Conservation (phyloP, 352 stramenopile genomes). For the Pythium rishiriense region DNA sequence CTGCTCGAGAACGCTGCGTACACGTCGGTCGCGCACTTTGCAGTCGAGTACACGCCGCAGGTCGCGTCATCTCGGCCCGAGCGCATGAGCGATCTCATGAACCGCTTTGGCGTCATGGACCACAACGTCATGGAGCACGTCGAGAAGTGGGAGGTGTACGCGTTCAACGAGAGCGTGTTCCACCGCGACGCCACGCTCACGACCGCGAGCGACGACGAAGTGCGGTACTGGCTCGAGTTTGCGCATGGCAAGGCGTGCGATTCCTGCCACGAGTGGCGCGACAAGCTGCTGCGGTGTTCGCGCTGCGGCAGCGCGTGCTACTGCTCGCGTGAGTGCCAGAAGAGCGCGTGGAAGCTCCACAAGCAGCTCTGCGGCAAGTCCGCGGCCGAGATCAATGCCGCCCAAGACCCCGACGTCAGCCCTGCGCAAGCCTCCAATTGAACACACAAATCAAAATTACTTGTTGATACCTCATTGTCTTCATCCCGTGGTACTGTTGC, state of each 20-base stretch:
- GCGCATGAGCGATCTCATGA: slow-evolving; percentile 63
- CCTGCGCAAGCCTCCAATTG: not conserved
- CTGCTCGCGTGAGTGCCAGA: slow-evolving; percentile 84
- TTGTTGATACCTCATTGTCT: not conserved
- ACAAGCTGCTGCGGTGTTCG: slow-evolving; percentile 63
- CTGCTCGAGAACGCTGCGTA: slow-evolving; percentile 47
- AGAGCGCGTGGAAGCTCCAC: slow-evolving; percentile 73
- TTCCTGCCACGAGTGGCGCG: slow-evolving; percentile 49
- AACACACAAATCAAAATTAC: not conserved
- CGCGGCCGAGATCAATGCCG: slow-evolving; percentile 41
- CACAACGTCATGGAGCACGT: slow-evolving; percentile 83
- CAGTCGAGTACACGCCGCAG: slow-evolving; percentile 69
- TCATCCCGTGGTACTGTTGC: too few species aligned
- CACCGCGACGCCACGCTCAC: slow-evolving; percentile 43
- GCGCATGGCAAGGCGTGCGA: slow-evolving; percentile 68
- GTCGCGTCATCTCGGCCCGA: slow-evolving; percentile 4
- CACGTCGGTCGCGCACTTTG: slow-evolving; percentile 60
- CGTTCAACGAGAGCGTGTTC: slow-evolving; percentile 38
- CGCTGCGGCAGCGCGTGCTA: slow-evolving; percentile 71
- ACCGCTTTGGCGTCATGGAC: slow-evolving; percentile 63
- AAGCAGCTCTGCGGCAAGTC: slow-evolving; percentile 73
- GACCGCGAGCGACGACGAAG: slow-evolving; percentile 55
- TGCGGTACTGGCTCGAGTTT: slow-evolving; percentile 61
- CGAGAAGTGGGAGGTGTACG: slow-evolving; percentile 85
- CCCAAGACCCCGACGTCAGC: not conserved